Conservation (phyloP, 768 basidiomycete species). For the Collybia sp. region DNA sequence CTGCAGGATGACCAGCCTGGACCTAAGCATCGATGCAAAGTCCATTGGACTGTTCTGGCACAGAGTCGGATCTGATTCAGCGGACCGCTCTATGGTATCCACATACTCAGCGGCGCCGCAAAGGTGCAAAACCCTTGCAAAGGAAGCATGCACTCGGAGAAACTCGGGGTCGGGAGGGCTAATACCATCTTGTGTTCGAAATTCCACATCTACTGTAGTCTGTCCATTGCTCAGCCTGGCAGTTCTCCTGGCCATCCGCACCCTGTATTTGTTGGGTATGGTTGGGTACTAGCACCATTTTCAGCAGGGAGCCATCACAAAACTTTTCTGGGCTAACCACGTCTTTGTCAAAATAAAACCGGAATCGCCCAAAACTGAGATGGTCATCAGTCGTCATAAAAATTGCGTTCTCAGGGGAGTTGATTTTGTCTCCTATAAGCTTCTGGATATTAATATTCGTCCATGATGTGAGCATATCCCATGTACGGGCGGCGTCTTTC, state of each 20-base stretch:
- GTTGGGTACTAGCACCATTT: slow-evolving; percentile 8
- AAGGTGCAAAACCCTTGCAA: slow-evolving; percentile 13
- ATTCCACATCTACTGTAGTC: neutral
- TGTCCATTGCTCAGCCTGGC: neutral
- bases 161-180: slow-evolving; percentile 11
- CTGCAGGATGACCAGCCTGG: neutral
- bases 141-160: slow-evolving; percentile 14
- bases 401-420: too few relatives aligned
- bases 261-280: slow-evolving; percentile 10
- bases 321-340: neutral
- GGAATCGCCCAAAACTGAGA: too few relatives aligned
- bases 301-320: neutral
- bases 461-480: too few relatives aligned
- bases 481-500: too few relatives aligned
- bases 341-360: too few relatives aligned
- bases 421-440: too few relatives aligned
- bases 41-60: slow-evolving; percentile 4
- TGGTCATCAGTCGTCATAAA: too few relatives aligned
- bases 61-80: neutral
- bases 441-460: too few relatives aligned
- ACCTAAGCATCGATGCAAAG: slow-evolving; percentile 8
- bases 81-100: too few relatives aligned
- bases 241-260: slow-evolving; percentile 1
- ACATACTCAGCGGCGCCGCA: slow-evolving; percentile 3
- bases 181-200: slow-evolving; percentile 5